phyloP scores from a whole-genome alignment of 2,329 filamentous ascomycete species.

The Trichoderma brevicompactum region DNA sequence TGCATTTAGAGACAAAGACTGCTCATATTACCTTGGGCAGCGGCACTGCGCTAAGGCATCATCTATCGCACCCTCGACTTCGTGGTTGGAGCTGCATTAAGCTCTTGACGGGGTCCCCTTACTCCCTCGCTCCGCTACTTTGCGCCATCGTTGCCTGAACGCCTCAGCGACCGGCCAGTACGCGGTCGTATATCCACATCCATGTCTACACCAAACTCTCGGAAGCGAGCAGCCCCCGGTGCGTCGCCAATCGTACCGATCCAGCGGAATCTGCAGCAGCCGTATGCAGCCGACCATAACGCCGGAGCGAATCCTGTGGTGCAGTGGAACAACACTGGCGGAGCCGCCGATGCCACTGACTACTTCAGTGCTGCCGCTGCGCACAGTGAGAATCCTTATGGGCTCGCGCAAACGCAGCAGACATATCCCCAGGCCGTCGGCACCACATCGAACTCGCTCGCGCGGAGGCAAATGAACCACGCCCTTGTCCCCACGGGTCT shows the following conservation, averaged over 20 bases:
- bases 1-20: neutral
- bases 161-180: neutral
- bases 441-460: conserved; percentile 54
- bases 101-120: neutral
- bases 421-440: conserved; percentile 41
- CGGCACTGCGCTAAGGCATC: conserved; percentile 19
- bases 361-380: conserved; percentile 44
- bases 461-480: conserved; percentile 57
- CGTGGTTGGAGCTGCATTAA: neutral
- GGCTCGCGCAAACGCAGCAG: conserved; percentile 45
- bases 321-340: conserved; percentile 47
- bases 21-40: conserved; percentile 15
- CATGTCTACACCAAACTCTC: conserved; percentile 57
- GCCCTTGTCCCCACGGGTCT: conserved; percentile 52
- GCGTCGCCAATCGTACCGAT: conserved; percentile 65
- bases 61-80: neutral
- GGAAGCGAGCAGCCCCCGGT: conserved; percentile 78
- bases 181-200: conserved; percentile 12
- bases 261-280: conserved; percentile 55
- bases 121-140: neutral
- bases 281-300: conserved; percentile 48
- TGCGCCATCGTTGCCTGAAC: conserved; percentile 2
- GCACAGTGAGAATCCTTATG: conserved; percentile 44
- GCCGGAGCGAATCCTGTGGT: conserved; percentile 54
- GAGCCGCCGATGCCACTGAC: conserved; percentile 43